A percentile compares a stretch with the other conserved stretches of the same genome.
Evolutionary conservation across 345 rosid genomes (phyloP).

Genomic region (Erysimum cheiranthoides): DNA sequence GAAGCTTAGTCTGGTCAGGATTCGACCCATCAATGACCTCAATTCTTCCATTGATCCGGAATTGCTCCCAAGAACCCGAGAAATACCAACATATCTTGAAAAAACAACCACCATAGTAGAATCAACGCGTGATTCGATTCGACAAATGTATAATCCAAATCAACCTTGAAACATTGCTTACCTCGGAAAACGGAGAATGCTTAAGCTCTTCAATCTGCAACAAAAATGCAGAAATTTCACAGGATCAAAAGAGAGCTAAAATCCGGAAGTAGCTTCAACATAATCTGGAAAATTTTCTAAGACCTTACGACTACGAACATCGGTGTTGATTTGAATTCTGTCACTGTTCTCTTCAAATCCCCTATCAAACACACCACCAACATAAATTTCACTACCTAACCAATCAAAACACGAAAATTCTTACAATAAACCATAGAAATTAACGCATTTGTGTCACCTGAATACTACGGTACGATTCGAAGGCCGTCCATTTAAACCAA

Average conservation of each 20-base stretch:
- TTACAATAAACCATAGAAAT: background rate
- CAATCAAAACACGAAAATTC: background rate
- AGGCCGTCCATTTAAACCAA: slow-evolving; percentile 78
- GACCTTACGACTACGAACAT: slow-evolving; percentile 75
- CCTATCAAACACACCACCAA: slow-evolving; percentile 47
- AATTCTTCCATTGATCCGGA: slow-evolving; percentile 77
- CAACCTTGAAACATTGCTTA: slow-evolving; percentile 30
- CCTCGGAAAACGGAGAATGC: slow-evolving; percentile 86
- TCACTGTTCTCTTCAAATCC: slow-evolving; percentile 77
- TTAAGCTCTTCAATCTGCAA: slow-evolving; percentile 83
- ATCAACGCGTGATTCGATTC: background rate
- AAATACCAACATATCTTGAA: slow-evolving; percentile 85
- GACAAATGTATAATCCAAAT: background rate
- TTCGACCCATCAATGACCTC: slow-evolving; percentile 72
- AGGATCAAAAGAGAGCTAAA: slow-evolving; percentile 1
- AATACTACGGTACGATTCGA: slow-evolving; percentile 88
- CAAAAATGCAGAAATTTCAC: slow-evolving; percentile 5
- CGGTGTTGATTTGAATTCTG: slow-evolving; percentile 69
- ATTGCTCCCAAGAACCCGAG: slow-evolving; percentile 89
- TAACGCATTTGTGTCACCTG: slow-evolving; percentile 48
- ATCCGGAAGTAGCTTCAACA: background rate
- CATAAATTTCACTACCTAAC: background rate
- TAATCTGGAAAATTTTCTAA: background rate
- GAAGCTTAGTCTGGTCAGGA: slow-evolving; percentile 64
- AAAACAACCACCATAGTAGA: background rate